These are phyloP conservation scores for Fusarium sp. DNA, from an alignment of 2,329 filamentous ascomycete species.

Conservation along the genomic window DNA sequence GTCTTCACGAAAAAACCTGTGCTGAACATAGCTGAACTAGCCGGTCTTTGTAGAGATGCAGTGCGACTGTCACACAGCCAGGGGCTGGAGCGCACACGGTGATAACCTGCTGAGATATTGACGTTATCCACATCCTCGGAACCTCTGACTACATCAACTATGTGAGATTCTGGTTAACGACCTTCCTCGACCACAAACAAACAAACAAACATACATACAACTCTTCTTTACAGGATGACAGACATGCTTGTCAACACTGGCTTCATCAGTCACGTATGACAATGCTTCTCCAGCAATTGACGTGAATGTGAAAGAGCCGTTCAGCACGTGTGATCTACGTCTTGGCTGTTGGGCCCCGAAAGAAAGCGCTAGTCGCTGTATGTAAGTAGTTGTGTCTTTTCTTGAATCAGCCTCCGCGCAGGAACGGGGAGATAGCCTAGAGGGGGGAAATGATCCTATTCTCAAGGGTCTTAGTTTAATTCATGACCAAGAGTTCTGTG, in stretches of 20 bases:
- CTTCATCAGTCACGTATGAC: slow-evolving; percentile 9
- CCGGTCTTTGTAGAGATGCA: slow-evolving; percentile 13
- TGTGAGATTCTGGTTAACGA: not conserved
- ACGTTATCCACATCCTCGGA: slow-evolving; percentile 38
- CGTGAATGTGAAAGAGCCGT: slow-evolving; percentile 40
- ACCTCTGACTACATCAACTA: slow-evolving; percentile 9
- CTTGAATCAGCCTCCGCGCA: slow-evolving; percentile 31
- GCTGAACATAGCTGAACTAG: slow-evolving; percentile 12
- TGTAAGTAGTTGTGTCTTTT: slow-evolving; percentile 15
- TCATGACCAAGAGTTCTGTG: slow-evolving; percentile 2
- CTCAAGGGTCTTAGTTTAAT: slow-evolving; percentile 5
- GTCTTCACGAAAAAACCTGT: slow-evolving; percentile 3
- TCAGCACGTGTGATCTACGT: slow-evolving; percentile 45
- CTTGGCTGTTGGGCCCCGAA: slow-evolving; percentile 35
- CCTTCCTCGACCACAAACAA: not conserved
- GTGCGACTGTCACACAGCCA: slow-evolving; percentile 41
- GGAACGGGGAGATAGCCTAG: slow-evolving; percentile 23
- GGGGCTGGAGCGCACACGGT: slow-evolving; percentile 13
- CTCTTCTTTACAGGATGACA: not conserved
- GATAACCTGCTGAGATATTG: slow-evolving; percentile 25
- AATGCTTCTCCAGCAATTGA: slow-evolving; percentile 24
- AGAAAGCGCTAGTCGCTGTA: slow-evolving; percentile 26
- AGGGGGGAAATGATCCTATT: slow-evolving; percentile 3
- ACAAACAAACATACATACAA: not conserved
- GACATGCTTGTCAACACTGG: not conserved